These are phyloP conservation scores for Mixia osmundae DNA, from an alignment of 1,284 basidiomycete genomes.

Conservation along the genomic window DNA sequence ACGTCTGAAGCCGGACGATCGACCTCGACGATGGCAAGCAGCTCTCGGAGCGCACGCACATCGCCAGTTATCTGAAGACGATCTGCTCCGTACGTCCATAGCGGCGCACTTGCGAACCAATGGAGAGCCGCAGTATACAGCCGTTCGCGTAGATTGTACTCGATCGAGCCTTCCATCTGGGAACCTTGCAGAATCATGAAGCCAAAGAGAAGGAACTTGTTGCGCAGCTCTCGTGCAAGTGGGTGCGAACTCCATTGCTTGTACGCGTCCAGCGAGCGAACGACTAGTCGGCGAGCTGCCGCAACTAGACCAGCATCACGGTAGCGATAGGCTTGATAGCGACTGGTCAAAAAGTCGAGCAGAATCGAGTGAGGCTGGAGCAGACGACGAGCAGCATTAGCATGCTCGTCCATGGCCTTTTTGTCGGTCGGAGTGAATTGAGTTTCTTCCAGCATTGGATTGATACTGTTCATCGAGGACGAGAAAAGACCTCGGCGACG, in stretches of 20 bases:
- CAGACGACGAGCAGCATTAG: slow-evolving; percentile 43
- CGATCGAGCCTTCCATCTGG: slow-evolving; percentile 58
- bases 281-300: slow-evolving; percentile 56
- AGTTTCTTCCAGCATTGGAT: slow-evolving; percentile 68
- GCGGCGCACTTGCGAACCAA: slow-evolving; percentile 77
- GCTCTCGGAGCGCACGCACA: slow-evolving; percentile 56
- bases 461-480: slow-evolving; percentile 47
- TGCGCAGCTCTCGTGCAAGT: slow-evolving; percentile 66
- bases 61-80: slow-evolving; percentile 72
- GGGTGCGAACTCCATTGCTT: slow-evolving; percentile 63
- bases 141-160: slow-evolving; percentile 47
- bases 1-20: slow-evolving; percentile 14
- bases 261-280: slow-evolving; percentile 45
- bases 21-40: slow-evolving; percentile 8
- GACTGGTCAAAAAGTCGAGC: slow-evolving; percentile 71
- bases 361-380: slow-evolving; percentile 64
- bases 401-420: slow-evolving; percentile 49
- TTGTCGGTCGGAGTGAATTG: slow-evolving; percentile 82
- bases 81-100: slow-evolving; percentile 86
- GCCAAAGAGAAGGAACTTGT: slow-evolving; percentile 72
- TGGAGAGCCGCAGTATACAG: slow-evolving; percentile 59
- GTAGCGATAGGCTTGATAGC: slow-evolving; percentile 82
- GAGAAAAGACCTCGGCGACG: slow-evolving; percentile 64
- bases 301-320: slow-evolving; percentile 62
- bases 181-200: slow-evolving; percentile 80